phyloP scores from a whole-genome alignment of 2,329 filamentous ascomycete species.

The Fonsecaea pugnacius region DNA sequence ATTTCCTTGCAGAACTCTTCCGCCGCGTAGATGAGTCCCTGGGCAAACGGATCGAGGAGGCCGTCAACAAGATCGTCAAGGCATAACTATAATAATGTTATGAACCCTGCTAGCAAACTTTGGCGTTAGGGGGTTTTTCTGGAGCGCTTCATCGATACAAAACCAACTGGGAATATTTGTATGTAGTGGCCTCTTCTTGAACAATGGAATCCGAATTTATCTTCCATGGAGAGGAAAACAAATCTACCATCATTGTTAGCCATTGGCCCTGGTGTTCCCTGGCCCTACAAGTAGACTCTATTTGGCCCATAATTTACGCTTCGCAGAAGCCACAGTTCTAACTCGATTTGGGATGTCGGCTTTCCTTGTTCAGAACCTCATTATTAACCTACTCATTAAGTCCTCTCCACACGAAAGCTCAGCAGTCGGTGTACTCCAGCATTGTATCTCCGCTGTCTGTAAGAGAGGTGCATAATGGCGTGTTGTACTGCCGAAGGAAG shows the following conservation, averaged over 20 bases:
- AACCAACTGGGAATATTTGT: neutral
- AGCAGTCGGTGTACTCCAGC: too few relatives aligned
- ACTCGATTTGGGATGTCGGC: too few relatives aligned
- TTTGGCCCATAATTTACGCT: too few relatives aligned
- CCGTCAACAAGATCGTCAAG: constrained; percentile 31
- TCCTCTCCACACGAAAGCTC: too few relatives aligned
- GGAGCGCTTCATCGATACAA: neutral
- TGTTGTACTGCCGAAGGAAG: too few relatives aligned
- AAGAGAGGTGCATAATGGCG: too few relatives aligned
- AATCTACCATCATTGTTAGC: neutral
- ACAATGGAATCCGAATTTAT: neutral
- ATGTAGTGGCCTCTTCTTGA: neutral
- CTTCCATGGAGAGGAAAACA: neutral
- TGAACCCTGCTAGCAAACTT: neutral
- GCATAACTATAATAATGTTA: neutral
- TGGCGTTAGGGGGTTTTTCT: neutral
- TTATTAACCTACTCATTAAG: too few relatives aligned
- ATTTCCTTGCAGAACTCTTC: constrained; percentile 19
- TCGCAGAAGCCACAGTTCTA: too few relatives aligned
- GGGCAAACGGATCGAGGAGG: constrained; percentile 42
- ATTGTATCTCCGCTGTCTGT: too few relatives aligned
- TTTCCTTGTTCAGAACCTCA: too few relatives aligned
- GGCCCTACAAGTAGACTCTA: too few relatives aligned
- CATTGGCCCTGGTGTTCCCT: neutral
- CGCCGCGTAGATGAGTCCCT: constrained; percentile 20